Base-by-base conservation (phyloP, 208 protist species). In the Crithidia mellificae region DNA sequence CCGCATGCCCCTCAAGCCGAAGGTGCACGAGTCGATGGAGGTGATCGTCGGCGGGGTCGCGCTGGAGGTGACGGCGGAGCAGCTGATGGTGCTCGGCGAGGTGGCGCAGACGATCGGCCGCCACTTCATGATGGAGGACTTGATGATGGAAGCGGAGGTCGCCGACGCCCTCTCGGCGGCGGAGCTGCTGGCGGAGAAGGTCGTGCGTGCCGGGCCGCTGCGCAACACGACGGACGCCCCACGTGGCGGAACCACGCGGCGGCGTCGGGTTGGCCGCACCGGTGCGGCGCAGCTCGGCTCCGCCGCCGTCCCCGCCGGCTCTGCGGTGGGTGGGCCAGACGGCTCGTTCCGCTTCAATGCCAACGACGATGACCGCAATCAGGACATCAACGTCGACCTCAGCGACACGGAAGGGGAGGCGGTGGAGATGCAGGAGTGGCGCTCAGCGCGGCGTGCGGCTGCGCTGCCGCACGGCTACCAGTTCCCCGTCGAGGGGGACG, bases 1-100 rank as follows among this genome's bases (percentile, higher is more conserved):
- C 0, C 83, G 77, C 6, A 84, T 91, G 80, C 87, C 88, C 38
- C 57, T 85, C 36, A 81, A 84, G 27, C 78, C 82, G 2, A 84
- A 84, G 57, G 81, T 96, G 22, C 83, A 96, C 73, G 77, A 89
- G 50, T 55, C 81, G 12, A 72, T 87, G 46, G 86, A 93, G 27
- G 56, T 86, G 2, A 66, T 72, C 57, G 71, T 90, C 36, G 72
- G 74, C 47, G 85, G 81, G 1, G 76, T 90, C 25, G 71, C 72
- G 15, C 83, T 91, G 54, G 76, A 90, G 51, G 39, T 90, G 19
- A 74, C 67, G 27, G 57, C 88, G 27, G 76, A 87, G 63, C 73
- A 92, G 65, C 58, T 94, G 20, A 65, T 84, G 47, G 49, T 77
- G 54, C 58, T 94, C 8, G 63, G 64, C 11, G 69, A 85, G 24